Evolutionary conservation across 805 yeast genomes (phyloP), one percentile per base, ranked within the genome.

Genomic region (Nakazawaea anatomiae): DNA sequence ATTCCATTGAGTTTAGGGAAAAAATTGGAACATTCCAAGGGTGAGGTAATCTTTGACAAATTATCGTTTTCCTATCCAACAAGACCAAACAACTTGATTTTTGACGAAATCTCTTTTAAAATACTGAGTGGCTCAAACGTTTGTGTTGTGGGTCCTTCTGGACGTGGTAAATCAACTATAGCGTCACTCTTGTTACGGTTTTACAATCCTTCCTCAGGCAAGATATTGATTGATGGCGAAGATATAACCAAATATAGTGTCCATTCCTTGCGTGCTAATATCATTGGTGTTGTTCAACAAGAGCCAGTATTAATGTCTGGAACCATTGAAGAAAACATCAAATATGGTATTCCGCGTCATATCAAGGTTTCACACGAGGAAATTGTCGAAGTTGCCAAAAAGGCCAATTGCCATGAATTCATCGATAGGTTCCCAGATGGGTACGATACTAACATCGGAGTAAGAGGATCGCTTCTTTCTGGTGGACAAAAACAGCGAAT

Each of bases 131-230:
- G 97, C 5, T 89, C 90, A 55, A 90, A 91, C 58, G 86, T 91
- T 12, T 91, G 97, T 63, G 82, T 92, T 56, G 97, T 91, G 18
- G 98, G 98, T 1, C 97, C 96, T 7, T 87, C 96, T 11, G 98
- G 98, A 2, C 83, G 95, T 50, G 98, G 98, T 18, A 92, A 92
- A 67, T 89, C 96, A 1, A 92, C 97, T 0, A 82, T 92, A 10
- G 80, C 94, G 9, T 86, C 94, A 31, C 69, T 92, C 54, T 68
- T 92, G 46, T 68, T 92, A 54, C 71, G 98, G 52, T 88, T 88
- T 64, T 92, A 92, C 66, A 95, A 89, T 61, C 96, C 96, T 1
- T 61, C 64, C 4, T 55, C 66, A 0, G 98, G 98, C 14, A 60
- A 64, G n/a, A 81, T 92, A 44, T 61, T 70, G 28, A 75, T 92